phyloP scores from a whole-genome alignment of 2,329 filamentous ascomycete species.

The Apiospora sp. region DNA sequence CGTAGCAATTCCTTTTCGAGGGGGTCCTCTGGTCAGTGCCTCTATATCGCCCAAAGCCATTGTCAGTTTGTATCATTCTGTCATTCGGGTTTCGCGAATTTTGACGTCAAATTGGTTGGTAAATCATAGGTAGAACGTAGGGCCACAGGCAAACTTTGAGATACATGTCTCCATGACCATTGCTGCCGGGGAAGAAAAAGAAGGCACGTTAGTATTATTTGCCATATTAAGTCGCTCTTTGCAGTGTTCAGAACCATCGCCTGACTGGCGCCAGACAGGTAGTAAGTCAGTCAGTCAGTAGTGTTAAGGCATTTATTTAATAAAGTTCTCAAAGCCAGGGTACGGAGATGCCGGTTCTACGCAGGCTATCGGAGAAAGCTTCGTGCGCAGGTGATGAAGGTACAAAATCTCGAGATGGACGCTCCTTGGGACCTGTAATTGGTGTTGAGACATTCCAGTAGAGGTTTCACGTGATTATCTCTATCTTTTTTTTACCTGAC shows the following conservation, averaged over 20 bases:
- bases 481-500: background rate
- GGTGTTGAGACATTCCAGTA: background rate
- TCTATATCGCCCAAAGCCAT: background rate
- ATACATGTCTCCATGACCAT: background rate
- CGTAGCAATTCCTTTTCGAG: background rate
- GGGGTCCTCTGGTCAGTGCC: background rate
- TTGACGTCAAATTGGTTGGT: slow-evolving; percentile 6
- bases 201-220: too few relatives aligned
- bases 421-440: too few relatives aligned
- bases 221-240: too few relatives aligned
- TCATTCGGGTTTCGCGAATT: background rate
- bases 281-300: background rate
- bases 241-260: background rate
- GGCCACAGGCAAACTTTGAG: background rate
- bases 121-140: background rate
- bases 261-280: background rate
- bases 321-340: too few relatives aligned
- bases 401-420: too few relatives aligned
- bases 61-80: background rate
- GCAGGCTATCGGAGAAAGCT: too few relatives aligned
- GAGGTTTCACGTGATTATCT: background rate
- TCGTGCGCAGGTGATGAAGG: too few relatives aligned
- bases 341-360: too few relatives aligned
- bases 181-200: background rate
- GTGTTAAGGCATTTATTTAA: too few relatives aligned